Evolutionary conservation across 495 filamentous ascomycete genomes (phyloP), one percentile per base, ranked within the genome.

Genomic region (Penicillium coprophilum): DNA sequence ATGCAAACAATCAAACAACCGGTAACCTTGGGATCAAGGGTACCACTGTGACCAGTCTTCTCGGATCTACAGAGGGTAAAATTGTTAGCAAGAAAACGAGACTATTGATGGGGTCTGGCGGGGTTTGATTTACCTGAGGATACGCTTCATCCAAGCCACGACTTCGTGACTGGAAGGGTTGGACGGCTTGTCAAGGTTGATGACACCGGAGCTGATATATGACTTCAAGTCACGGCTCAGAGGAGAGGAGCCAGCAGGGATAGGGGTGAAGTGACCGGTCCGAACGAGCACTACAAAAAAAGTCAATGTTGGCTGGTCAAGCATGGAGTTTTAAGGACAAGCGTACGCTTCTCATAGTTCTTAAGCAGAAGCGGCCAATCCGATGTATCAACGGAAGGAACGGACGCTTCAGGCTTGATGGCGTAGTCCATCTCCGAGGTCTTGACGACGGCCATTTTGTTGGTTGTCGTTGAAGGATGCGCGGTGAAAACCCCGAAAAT

Each of bases 141-240:
- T 96, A 53, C 92, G 85, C 86, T 98, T 98, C 56, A 97, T 86
- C 95, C 94, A 98, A 52, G 94, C 91, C 64, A 98, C 94, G 40
- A 97, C 95, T 74, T 98, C 94, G 79, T 98, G 94, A 65, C 89
- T 94, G 54, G 91, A 96, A 19, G 94, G 94, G 79, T 98, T 98
- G 15, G 92, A 91, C 32, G 94, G 94, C 74, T 98, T 98, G 81
- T 97, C 94, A 50, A 96, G 85, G 75, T 97, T 97, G 77, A 98
- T 97, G 28, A 97, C 94, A 73, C 94, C 94, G 59, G 89, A 94
- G 71, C 87, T 90, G 64, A 98, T 86, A 73, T 96, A 98, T 43
- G 87, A 89, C 78, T 96, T 96, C 63, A 98, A 81, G 66, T 96
- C 92, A 73, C 94, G 90, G 71, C 88, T 91, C 62, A 89, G 78